Conservation (phyloP, 441 rosid genomes). For the Bruguiera hainesii region DNA sequence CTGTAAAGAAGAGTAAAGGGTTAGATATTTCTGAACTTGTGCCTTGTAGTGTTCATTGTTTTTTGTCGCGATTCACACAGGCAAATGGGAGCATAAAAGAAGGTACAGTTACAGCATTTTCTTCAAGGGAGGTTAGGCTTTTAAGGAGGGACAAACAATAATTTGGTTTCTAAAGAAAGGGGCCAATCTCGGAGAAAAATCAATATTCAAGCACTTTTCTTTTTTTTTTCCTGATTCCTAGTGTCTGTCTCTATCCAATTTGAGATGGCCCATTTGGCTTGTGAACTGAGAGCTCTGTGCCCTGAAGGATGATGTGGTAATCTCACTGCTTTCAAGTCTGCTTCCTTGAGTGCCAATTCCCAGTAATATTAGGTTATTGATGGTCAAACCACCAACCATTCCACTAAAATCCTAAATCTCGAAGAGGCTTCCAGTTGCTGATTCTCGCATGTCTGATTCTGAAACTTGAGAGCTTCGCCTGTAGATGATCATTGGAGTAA, state of each 20-base stretch:
- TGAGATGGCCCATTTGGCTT: too few species aligned
- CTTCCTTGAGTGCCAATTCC: too few species aligned
- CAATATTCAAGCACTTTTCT: conserved; percentile 18
- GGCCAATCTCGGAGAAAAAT: conserved; percentile 25
- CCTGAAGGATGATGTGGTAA: too few species aligned
- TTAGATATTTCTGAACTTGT: conserved; percentile 17
- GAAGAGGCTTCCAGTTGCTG: too few species aligned
- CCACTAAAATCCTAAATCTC: too few species aligned
- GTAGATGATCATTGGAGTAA: too few species aligned
- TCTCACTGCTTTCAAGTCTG: too few species aligned
- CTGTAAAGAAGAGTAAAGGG: conserved; percentile 6
- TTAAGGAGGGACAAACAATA: conserved; percentile 25
- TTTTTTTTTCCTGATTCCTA: conserved; percentile 6
- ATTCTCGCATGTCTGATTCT: too few species aligned
- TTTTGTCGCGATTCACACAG: conserved; percentile 34
- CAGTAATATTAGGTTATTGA: too few species aligned
- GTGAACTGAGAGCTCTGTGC: too few species aligned
- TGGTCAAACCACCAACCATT: too few species aligned
- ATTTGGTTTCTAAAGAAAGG: conserved; percentile 27
- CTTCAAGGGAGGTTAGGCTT: conserved; percentile 27
- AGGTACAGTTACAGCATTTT: conserved; percentile 8
- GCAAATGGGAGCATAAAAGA: conserved; percentile 8
- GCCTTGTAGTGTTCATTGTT: conserved; percentile 15
- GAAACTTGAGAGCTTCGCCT: too few species aligned
- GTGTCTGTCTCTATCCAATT: conserved; percentile 9